Percentiles rank a stretch among this genome's conserved stretches.
phyloP scores from a whole-genome alignment of 345 rosid genomes.

The Aurinia saxatilis region DNA sequence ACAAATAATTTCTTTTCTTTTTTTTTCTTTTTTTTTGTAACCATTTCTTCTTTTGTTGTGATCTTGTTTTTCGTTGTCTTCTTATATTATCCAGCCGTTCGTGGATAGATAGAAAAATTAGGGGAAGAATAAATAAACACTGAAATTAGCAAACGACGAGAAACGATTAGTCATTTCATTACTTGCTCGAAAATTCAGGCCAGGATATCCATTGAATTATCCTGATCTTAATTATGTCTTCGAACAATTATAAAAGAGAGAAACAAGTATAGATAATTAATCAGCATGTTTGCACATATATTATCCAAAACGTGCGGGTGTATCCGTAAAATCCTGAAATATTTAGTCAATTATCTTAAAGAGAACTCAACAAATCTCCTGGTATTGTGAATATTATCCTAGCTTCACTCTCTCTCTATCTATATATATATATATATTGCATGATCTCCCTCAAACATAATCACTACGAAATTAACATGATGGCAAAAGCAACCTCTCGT shows the following conservation, averaged over 20 bases:
- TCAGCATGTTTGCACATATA: background rate
- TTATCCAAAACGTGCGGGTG: slow-evolving; percentile 10
- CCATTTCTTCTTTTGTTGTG: background rate
- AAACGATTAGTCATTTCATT: background rate
- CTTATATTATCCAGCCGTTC: background rate
- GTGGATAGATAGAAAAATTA: background rate
- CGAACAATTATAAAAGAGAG: background rate
- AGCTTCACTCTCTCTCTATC: background rate
- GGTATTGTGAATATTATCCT: background rate
- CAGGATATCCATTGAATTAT: background rate
- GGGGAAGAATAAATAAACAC: background rate
- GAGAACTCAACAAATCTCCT: slow-evolving; percentile 6
- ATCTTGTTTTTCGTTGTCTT: background rate
- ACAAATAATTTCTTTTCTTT: background rate
- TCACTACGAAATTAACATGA: slow-evolving; percentile 18
- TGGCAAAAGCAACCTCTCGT: background rate
- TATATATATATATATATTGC: background rate
- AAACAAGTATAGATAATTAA: background rate
- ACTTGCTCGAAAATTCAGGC: slow-evolving; percentile 1
- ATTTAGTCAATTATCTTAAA: background rate
- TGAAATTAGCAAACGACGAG: background rate
- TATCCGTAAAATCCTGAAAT: slow-evolving; percentile 1
- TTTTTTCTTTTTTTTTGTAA: no score
- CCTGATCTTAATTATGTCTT: background rate
- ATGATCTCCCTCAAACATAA: background rate